Percentiles rank a stretch among this genome's conserved stretches.
Evolutionary conservation across 2,329 filamentous ascomycete genomes (phyloP).

Genomic region (Botryotinia calthae): DNA sequence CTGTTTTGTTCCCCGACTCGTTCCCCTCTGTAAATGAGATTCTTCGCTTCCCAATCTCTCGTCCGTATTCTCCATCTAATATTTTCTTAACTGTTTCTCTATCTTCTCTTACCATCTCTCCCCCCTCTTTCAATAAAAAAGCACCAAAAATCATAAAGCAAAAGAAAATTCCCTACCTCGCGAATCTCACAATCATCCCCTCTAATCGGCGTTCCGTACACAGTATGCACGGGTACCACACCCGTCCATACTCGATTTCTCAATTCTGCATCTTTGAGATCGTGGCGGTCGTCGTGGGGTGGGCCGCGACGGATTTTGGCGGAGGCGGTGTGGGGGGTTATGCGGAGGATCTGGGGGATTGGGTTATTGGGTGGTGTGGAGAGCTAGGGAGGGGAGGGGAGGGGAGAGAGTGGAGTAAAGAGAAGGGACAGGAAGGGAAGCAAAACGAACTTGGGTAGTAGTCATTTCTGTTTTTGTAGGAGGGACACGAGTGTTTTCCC

Average conservation of each 20-base stretch:
- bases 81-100: background rate
- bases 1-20: background rate
- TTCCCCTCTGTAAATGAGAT: too few species aligned
- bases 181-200: slow-evolving; percentile 28
- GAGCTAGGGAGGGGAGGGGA: background rate
- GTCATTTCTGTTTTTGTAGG: slow-evolving; percentile 72
- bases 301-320: slow-evolving; percentile 70
- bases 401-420: background rate
- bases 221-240: slow-evolving; percentile 60
- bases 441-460: slow-evolving; percentile 49
- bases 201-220: slow-evolving; percentile 47
- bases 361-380: background rate
- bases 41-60: too few species aligned
- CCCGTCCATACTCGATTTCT: slow-evolving; percentile 53
- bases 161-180: slow-evolving; percentile 36
- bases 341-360: slow-evolving; percentile 56
- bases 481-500: slow-evolving; percentile 65
- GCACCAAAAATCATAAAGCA: rapidly evolving
- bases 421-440: background rate
- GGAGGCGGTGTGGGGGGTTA: slow-evolving; percentile 67
- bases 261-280: slow-evolving; percentile 46
- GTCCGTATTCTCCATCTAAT: too few species aligned
- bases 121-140: slow-evolving; percentile 31
- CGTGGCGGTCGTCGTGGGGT: slow-evolving; percentile 54
- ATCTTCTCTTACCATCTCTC: slow-evolving; percentile 38